These are phyloP conservation scores for Neolentinus lepideus DNA, from an alignment of 1,284 basidiomycete species.

Conservation along the genomic window DNA sequence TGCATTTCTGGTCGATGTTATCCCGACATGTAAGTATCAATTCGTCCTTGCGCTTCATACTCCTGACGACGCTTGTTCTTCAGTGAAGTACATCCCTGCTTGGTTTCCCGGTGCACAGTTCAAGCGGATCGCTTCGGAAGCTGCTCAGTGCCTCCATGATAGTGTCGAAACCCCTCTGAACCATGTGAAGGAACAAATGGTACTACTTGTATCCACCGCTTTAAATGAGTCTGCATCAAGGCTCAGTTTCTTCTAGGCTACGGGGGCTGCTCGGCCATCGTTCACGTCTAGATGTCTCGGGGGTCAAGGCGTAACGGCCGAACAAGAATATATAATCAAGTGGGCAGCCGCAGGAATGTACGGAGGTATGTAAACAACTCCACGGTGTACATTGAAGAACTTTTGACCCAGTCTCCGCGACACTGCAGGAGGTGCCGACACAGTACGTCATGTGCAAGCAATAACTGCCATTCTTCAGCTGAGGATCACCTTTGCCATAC, in stretches of 20 bases:
- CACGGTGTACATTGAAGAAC: neutral
- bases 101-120: neutral
- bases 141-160: neutral
- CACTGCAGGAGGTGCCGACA: neutral
- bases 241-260: neutral
- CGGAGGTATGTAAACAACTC: constrained; percentile 1
- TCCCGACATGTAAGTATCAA: neutral
- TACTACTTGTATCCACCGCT: neutral
- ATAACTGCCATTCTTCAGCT: neutral
- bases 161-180: neutral
- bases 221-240: neutral
- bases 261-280: constrained; percentile 2
- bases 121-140: constrained; percentile 5
- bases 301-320: neutral
- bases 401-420: neutral
- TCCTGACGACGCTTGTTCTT: neutral
- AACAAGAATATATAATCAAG: constrained; percentile 10
- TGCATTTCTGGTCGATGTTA: neutral
- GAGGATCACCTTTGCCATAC: neutral
- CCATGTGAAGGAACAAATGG: neutral
- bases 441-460: neutral
- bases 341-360: constrained; percentile 11
- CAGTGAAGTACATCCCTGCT: neutral
- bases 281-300: constrained; percentile 7
- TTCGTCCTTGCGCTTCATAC: neutral